Percentiles rank a stretch among this genome's conserved stretches.
Conservation (phyloP, 2,329 filamentous ascomycete genomes). For the Immersiporthe knoxdaviesiana region DNA sequence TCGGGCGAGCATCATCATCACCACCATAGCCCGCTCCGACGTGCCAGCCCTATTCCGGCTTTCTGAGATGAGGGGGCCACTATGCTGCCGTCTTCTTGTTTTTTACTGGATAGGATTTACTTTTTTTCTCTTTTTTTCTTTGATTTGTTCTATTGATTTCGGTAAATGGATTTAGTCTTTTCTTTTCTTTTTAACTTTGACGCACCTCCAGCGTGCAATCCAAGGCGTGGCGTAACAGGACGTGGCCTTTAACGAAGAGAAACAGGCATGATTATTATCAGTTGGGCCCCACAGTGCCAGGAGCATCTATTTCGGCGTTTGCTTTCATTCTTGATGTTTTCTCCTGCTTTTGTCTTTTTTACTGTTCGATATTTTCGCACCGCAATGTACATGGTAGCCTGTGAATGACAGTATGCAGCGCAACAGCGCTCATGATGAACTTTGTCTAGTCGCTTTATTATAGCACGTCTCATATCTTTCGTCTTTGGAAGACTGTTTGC, state of each 20-base stretch:
- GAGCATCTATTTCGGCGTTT: constrained; percentile 16
- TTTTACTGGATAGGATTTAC: neutral
- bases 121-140: neutral
- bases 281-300: constrained; percentile 11
- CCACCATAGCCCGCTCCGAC: constrained; percentile 33
- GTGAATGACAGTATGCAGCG: neutral
- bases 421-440: neutral
- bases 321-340: neutral
- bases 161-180: neutral
- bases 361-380: neutral
- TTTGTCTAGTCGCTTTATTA: neutral
- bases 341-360: neutral
- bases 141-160: neutral
- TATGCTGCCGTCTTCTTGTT: neutral
- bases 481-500: too few relatives aligned
- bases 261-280: constrained; percentile 7
- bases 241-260: neutral
- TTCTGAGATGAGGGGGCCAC: constrained; percentile 29
- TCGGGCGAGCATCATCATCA: constrained; percentile 31
- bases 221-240: constrained; percentile 9
- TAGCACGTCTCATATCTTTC: too few relatives aligned
- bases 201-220: neutral
- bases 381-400: neutral
- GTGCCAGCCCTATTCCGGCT: constrained; percentile 32
- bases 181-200: neutral